Evolutionary conservation across 2,329 filamentous ascomycete genomes (phyloP).

Genomic region (Ophiostoma himal-ulmi): DNA sequence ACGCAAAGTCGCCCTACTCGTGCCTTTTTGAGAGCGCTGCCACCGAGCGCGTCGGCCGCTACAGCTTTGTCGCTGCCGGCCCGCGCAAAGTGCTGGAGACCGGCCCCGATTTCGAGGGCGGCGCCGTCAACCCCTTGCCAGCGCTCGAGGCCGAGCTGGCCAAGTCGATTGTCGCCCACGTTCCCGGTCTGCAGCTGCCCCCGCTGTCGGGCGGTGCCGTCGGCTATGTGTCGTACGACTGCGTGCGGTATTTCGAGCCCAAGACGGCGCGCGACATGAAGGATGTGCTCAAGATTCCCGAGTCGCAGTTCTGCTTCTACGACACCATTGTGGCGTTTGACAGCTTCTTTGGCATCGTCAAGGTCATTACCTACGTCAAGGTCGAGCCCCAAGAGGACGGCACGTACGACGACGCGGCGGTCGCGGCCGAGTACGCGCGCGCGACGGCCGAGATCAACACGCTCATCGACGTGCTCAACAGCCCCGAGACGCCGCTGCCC

Average conservation of each 20-base stretch:
- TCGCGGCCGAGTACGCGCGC: constrained; percentile 64
- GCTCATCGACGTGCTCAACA: constrained; percentile 65
- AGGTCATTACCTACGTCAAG: constrained; percentile 85
- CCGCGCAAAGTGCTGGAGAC: constrained; percentile 76
- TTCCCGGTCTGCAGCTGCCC: constrained; percentile 77
- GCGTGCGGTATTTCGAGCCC: constrained; percentile 81
- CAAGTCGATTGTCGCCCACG: constrained; percentile 69
- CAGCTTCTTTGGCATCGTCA: constrained; percentile 86
- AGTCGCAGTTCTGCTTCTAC: constrained; percentile 95
- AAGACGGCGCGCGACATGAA: constrained; percentile 86
- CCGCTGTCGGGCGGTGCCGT: constrained; percentile 87
- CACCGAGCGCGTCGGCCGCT: constrained; percentile 82
- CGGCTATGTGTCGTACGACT: constrained; percentile 96
- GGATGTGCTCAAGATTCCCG: constrained; percentile 81
- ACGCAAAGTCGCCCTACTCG: constrained; percentile 59
- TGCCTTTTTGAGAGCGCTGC: constrained; percentile 96
- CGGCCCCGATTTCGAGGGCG: constrained; percentile 74
- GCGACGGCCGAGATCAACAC: constrained; percentile 59
- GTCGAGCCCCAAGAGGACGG: constrained; percentile 36
- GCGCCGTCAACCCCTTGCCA: constrained; percentile 76
- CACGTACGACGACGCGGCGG: constrained; percentile 27
- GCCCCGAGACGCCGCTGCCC: constrained; percentile 70
- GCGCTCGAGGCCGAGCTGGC: constrained; percentile 74
- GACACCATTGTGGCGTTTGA: constrained; percentile 93
- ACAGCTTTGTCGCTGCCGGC: constrained; percentile 79